phyloP scores from a whole-genome alignment of 306 rosid genomes.

The Amphicarpaea edgeworthii region DNA sequence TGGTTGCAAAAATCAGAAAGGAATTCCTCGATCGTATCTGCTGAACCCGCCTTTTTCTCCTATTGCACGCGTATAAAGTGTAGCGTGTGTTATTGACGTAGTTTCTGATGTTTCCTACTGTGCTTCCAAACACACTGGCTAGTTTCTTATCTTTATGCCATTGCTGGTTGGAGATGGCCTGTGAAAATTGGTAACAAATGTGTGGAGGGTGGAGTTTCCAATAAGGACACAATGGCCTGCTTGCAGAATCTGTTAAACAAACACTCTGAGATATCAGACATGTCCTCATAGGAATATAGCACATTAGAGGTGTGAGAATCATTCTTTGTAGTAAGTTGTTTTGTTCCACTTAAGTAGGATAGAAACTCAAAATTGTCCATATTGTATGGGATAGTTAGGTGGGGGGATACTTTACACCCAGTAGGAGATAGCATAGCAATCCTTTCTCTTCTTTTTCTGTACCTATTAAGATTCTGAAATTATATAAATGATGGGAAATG shows the following conservation, averaged over 20 bases:
- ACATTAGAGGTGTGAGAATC: constrained; percentile 42
- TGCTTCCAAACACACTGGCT: neutral
- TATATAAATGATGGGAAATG: constrained; percentile 42
- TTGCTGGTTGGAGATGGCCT: no score
- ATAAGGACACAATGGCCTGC: constrained; percentile 34
- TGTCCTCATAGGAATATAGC: constrained; percentile 39
- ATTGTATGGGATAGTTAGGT: constrained; percentile 56
- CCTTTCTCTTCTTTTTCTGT: constrained; percentile 40
- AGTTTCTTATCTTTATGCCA: neutral
- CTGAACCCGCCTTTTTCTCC: constrained; percentile 89
- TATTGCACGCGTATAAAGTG: constrained; percentile 66
- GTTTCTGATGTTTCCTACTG: neutral
- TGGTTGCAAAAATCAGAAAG: constrained; percentile 59
- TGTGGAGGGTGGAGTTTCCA: constrained; percentile 26
- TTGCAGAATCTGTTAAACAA: constrained; percentile 39
- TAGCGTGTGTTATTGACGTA: neutral
- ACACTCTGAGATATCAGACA: no score
- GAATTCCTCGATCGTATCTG: constrained; percentile 66
- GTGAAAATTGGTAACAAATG: constrained; percentile 7
- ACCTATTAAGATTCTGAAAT: constrained; percentile 37
- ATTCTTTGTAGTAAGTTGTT: constrained; percentile 50
- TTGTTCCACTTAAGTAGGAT: constrained; percentile 37
- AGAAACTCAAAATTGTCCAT: constrained; percentile 52
- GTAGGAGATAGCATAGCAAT: constrained; percentile 18
- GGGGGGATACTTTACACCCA: constrained; percentile 21